These are phyloP conservation scores for Chlorella sp. DNA, from an alignment of 139 green algal species.

Conservation along the genomic window DNA sequence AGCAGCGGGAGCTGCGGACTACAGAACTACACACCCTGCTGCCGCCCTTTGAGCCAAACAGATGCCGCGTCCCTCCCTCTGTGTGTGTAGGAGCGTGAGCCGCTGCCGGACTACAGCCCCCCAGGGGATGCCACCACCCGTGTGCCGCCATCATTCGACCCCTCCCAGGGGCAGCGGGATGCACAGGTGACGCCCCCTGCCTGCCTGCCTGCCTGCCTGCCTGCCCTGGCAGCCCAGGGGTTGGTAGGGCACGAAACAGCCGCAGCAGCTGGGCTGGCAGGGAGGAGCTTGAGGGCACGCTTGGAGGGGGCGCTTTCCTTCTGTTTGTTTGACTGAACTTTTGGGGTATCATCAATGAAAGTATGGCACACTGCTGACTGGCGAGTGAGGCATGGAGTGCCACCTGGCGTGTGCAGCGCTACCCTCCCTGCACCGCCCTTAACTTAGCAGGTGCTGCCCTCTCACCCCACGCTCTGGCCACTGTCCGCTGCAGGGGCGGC, in stretches of 20 bases:
- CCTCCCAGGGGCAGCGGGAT: neutral
- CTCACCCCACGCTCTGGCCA: neutral
- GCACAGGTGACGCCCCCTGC: neutral
- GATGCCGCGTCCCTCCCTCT: neutral
- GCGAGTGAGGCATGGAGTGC: too few relatives aligned
- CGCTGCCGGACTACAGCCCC: slow-evolving; percentile 5
- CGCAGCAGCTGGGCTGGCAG: too few relatives aligned
- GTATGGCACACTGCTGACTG: too few relatives aligned
- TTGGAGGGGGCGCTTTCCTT: neutral
- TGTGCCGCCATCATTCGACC: neutral
- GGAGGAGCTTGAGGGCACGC: too few relatives aligned
- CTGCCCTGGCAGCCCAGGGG: too few relatives aligned
- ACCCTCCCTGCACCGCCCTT: neutral
- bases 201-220: neutral
- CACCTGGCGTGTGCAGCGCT: neutral
- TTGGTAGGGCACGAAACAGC: neutral
- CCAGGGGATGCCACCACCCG: neutral
- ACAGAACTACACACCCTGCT: neutral
- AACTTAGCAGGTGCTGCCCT: neutral
- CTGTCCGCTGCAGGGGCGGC: slow-evolving; percentile 7
- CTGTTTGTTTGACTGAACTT: too few relatives aligned
- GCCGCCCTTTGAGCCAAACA: neutral
- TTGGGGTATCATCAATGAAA: too few relatives aligned
- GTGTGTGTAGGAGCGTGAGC: slow-evolving; percentile 15
- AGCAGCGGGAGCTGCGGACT: too few relatives aligned